Percentiles rank a stretch among this genome's conserved stretches.
phyloP scores from a whole-genome alignment of 208 protist species.

The Phytomonas serpens region DNA sequence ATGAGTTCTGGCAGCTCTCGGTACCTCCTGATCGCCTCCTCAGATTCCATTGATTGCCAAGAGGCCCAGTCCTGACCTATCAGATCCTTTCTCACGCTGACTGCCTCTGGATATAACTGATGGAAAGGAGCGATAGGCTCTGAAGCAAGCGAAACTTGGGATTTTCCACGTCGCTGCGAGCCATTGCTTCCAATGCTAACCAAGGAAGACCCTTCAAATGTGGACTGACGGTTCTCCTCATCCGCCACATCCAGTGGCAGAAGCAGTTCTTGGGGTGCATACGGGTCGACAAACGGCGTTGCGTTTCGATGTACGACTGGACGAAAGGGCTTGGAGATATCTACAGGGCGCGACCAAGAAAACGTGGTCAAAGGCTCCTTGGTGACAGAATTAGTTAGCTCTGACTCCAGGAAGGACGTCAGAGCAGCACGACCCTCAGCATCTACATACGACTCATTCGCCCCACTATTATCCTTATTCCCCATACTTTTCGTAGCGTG shows the following conservation, averaged over 20 bases:
- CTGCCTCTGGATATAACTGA: constrained; percentile 65
- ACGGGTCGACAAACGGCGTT: constrained; percentile 75
- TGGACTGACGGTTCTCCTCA: constrained; percentile 5
- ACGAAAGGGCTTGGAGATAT: constrained; percentile 80
- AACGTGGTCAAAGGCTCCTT: background rate
- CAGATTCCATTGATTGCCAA: constrained; percentile 24
- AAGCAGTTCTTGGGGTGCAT: constrained; percentile 28
- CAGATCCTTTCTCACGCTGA: constrained; percentile 48
- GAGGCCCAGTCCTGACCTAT: constrained; percentile 24
- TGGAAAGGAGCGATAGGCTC: constrained; percentile 18
- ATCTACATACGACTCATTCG: constrained; percentile 11
- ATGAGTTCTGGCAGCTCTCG: constrained; percentile 55
- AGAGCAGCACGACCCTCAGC: constrained; percentile 12
- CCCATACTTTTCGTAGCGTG: background rate
- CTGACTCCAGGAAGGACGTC: background rate
- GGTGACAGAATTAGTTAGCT: background rate
- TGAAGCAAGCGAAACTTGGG: background rate
- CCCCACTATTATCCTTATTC: background rate
- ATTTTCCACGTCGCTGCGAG: background rate
- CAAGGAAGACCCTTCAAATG: background rate
- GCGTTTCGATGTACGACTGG: constrained; percentile 82
- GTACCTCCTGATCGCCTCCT: constrained; percentile 44
- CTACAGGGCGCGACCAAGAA: constrained; percentile 54
- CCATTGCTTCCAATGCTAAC: background rate
- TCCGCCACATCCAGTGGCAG: constrained; percentile 5